Evolutionary conservation across 148 eudicot genomes (phyloP).

Genomic region (Gaultheria prostrata): DNA sequence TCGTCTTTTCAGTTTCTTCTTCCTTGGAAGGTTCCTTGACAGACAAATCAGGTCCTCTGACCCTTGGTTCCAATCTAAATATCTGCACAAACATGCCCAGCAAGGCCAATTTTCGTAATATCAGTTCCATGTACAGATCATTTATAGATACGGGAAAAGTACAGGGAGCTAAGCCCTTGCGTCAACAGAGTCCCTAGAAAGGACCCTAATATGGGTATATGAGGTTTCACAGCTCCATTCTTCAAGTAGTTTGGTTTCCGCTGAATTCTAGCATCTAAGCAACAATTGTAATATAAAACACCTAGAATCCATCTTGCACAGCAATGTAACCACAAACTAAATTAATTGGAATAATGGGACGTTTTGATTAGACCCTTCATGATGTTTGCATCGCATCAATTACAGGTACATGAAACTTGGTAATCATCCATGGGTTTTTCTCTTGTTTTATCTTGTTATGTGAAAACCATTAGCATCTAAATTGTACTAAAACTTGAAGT

Average conservation of each 20-base stretch:
- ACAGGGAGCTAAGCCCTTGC: neutral
- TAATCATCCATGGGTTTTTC: neutral
- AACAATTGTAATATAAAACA: neutral
- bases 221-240: neutral
- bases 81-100: conserved; percentile 35
- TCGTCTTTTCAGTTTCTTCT: conserved; percentile 38
- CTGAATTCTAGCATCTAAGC: neutral
- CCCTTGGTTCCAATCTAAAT: conserved; percentile 76
- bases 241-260: neutral
- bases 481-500: neutral
- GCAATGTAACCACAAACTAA: neutral
- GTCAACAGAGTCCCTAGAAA: neutral
- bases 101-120: neutral
- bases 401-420: neutral
- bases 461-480: neutral
- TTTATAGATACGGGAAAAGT: neutral
- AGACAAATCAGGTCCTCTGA: conserved; percentile 28
- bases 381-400: neutral
- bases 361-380: neutral
- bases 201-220: neutral
- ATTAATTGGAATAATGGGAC: neutral
- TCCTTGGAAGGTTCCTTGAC: conserved; percentile 31
- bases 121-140: neutral
- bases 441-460: neutral
- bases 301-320: neutral